Evolutionary conservation across 2,329 filamentous ascomycete species (phyloP), one percentile per base, ranked within the genome.

Genomic region (Catunica adiposa): DNA sequence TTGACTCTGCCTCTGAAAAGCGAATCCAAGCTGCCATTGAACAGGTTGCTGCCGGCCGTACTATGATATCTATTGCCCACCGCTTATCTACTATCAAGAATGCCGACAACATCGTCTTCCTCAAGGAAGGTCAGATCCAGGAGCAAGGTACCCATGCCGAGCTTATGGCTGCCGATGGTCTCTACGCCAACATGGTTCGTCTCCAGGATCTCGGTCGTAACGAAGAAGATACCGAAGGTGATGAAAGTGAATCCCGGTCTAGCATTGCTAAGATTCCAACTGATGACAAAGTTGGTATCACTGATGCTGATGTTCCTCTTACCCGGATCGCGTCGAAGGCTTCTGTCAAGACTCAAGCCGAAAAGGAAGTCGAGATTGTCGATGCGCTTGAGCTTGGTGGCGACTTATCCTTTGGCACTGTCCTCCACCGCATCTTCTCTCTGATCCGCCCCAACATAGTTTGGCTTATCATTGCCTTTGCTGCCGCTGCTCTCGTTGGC

Each of bases 41-140:
- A 61, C 61, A 65, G 54, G 66, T 75, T 60, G 63, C 70, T 1
- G 69, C 72, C 55, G 73, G 75, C 54, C 71, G 82, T 23, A 85
- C 82, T 0, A 80, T 82, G 0, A 78, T 86, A 55, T 73, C 80
- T 15, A 82, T 86, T 59, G 81, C 82, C 0, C 79, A 82, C 64
- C 70, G 79, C 1, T 66, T 82, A 1, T 78, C 76, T 0, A 82
- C 79, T 0, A 78, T 82, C 59, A 75, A 74, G 62, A 73, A 79
- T 54, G 82, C 82, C 0, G 79, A 86, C 61, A 76, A 79, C 59
- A 85, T 86, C 57, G 70, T 85, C 20, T 82, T 86, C 17, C 72
- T 85, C 63, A 72, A 77, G 14, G 69, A 74, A 55, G 82, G 83
- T 0, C 65, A 72, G 51, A 73, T 82, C 2, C 69, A 82, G 9